Conservation (phyloP, 345 rosid species). For the Heritiera littoralis region DNA sequence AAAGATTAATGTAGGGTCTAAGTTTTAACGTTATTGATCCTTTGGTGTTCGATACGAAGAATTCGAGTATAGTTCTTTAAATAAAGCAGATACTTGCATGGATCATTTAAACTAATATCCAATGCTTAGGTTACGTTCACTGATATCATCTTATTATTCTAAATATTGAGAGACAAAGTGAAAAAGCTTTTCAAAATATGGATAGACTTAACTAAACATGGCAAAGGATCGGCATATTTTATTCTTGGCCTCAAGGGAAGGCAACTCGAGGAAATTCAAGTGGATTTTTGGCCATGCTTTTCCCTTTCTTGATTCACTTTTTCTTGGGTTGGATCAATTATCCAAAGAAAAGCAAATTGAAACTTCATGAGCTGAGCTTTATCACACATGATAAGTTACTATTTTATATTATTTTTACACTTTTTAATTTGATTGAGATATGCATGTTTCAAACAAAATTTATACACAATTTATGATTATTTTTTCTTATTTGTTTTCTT, state of each 20-base stretch:
- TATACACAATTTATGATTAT: background rate
- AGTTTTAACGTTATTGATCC: too few species aligned
- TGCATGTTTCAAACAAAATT: background rate
- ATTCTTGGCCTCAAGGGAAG: background rate
- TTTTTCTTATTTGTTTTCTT: too few species aligned
- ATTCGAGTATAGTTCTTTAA: too few species aligned
- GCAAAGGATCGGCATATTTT: background rate
- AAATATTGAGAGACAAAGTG: background rate
- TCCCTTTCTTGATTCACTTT: constrained; percentile 6
- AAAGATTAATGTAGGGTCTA: too few species aligned
- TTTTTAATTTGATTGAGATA: background rate
- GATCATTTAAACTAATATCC: too few species aligned
- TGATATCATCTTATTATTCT: background rate
- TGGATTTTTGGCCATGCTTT: background rate
- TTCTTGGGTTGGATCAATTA: background rate
- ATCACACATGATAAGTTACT: background rate
- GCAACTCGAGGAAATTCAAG: background rate
- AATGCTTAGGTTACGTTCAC: too few species aligned
- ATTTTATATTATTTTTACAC: background rate
- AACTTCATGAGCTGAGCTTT: background rate
- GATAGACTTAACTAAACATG: constrained; percentile 3
- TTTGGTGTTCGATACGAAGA: too few species aligned
- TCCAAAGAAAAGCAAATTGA: constrained; percentile 6
- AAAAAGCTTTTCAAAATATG: background rate
- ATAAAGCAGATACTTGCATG: too few species aligned